Evolutionary conservation across 2,329 filamentous ascomycete genomes (phyloP).

Genomic region (Lomentospora prolificans): DNA sequence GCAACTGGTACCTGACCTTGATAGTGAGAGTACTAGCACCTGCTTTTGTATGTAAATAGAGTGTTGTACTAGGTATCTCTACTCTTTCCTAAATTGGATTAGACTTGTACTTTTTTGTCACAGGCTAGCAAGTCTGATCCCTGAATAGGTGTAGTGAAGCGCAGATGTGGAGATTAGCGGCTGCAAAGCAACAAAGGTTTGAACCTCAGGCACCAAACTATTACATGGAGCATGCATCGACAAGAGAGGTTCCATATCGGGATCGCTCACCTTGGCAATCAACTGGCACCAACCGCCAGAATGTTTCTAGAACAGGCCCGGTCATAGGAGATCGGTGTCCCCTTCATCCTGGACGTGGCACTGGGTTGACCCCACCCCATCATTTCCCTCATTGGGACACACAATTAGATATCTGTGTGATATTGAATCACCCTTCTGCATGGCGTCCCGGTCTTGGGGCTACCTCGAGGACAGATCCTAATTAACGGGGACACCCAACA

Average conservation of each 20-base stretch:
- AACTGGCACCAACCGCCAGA: conserved; percentile 6
- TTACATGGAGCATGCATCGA: not conserved
- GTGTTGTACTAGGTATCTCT: too few species aligned
- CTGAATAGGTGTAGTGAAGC: not conserved
- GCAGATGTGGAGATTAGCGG: not conserved
- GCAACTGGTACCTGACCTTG: too few species aligned
- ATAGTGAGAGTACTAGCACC: too few species aligned
- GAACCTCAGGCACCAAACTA: not conserved
- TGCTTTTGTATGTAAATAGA: too few species aligned
- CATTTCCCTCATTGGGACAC: not conserved
- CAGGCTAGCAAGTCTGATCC: too few species aligned
- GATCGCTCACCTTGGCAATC: not conserved
- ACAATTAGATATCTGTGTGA: not conserved
- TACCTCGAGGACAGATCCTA: not conserved
- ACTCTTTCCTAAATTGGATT: too few species aligned
- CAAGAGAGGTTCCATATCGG: not conserved
- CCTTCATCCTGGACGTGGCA: not conserved
- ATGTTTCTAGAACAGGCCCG: conserved; percentile 7
- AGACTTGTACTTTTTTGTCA: too few species aligned
- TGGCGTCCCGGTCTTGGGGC: not conserved
- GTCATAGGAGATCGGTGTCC: too few species aligned
- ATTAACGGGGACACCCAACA: not conserved
- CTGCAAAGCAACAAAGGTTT: not conserved
- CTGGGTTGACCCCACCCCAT: not conserved
- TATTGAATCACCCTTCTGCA: not conserved